Evolutionary conservation across 1,139 yeast genomes (phyloP).

Genomic region (Suhomyces kunorum): DNA sequence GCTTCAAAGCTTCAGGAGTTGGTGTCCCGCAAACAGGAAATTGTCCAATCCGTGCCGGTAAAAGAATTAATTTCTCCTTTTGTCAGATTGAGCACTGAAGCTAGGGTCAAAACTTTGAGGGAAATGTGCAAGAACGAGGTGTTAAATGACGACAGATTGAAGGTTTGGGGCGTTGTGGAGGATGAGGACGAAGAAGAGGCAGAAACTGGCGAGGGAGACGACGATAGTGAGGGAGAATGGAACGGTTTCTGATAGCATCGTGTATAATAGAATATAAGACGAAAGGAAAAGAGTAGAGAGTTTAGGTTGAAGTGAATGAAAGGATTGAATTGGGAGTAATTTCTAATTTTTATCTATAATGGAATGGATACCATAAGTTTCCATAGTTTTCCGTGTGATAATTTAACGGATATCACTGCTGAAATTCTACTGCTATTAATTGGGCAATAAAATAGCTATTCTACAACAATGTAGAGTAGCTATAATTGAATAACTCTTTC

Average conservation of each 20-base stretch:
- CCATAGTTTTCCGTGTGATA: too few species aligned
- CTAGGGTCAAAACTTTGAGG: conserved; percentile 65
- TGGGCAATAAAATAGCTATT: too few species aligned
- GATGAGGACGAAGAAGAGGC: conserved; percentile 21
- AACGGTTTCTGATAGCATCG: conserved; percentile 39
- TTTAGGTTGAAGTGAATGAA: too few species aligned
- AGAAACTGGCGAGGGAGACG: conserved; percentile 23
- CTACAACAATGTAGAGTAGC: too few species aligned
- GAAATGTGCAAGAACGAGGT: conserved; percentile 66
- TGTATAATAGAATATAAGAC: conserved; percentile 7
- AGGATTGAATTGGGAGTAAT: too few species aligned
- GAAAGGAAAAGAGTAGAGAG: too few species aligned
- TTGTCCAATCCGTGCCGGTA: conserved; percentile 55
- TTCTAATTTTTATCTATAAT: too few species aligned
- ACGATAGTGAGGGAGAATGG: conserved; percentile 44
- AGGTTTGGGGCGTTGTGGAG: conserved; percentile 61
- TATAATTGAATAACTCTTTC: too few species aligned
- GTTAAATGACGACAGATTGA: conserved; percentile 61
- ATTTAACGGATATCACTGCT: too few species aligned
- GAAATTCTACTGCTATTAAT: too few species aligned
- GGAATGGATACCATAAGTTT: too few species aligned
- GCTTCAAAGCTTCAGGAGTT: conserved; percentile 31
- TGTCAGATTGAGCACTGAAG: conserved; percentile 47
- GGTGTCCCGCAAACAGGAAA: conserved; percentile 27
- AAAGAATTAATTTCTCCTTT: conserved; percentile 59